Evolutionary conservation across 2,329 filamentous ascomycete species (phyloP).

Genomic region (Akanthomyces dipterigenus): DNA sequence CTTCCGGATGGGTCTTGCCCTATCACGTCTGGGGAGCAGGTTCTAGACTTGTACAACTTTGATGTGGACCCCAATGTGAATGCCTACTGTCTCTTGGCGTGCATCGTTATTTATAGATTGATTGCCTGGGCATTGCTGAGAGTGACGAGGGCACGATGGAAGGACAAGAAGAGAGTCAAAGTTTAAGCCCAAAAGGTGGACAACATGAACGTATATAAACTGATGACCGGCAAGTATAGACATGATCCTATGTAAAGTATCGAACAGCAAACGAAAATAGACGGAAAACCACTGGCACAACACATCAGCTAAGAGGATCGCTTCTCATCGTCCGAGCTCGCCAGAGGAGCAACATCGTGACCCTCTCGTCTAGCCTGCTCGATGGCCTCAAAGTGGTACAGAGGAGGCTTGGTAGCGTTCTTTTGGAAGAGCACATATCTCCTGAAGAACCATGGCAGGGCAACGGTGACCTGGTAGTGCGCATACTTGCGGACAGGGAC

Average conservation of each 20-base stretch:
- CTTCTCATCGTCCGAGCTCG: constrained; percentile 6
- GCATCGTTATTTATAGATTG: constrained; percentile 58
- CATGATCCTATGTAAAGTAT: neutral
- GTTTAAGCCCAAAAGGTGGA: neutral
- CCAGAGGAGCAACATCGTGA: neutral
- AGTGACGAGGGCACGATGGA: constrained; percentile 47
- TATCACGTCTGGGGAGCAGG: constrained; percentile 59
- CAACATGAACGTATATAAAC: too few species aligned
- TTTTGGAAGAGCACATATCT: constrained; percentile 49
- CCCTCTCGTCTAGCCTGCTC: constrained; percentile 13
- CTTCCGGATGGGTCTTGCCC: constrained; percentile 56
- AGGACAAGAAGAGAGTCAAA: constrained; percentile 19
- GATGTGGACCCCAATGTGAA: constrained; percentile 55
- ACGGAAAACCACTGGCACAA: neutral
- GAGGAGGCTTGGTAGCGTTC: constrained; percentile 31
- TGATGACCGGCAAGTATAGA: too few species aligned
- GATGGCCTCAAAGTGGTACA: constrained; percentile 35
- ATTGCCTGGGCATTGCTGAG: constrained; percentile 55
- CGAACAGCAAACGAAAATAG: neutral
- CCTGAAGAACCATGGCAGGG: constrained; percentile 55
- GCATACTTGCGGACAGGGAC: constrained; percentile 52
- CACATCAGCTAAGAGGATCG: neutral
- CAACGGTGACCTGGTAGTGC: constrained; percentile 49
- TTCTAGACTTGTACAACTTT: constrained; percentile 60
- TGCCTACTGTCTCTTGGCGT: constrained; percentile 55